A percentile compares a stretch with the other conserved stretches of the same genome.
Conservation (phyloP, 2,329 filamentous ascomycete genomes). For the Leptosphaerulina australis region DNA sequence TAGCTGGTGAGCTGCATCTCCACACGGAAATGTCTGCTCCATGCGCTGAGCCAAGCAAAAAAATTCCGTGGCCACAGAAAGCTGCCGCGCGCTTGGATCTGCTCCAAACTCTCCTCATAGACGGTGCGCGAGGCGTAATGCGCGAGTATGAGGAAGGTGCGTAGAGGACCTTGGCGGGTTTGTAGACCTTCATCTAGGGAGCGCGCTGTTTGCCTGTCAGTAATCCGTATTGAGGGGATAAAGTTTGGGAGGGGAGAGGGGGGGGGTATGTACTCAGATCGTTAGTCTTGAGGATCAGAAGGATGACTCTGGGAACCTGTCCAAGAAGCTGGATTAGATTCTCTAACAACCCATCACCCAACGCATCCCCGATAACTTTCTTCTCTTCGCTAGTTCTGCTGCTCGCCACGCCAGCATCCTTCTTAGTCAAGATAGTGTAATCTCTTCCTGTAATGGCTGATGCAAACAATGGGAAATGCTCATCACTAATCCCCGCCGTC, state of each 20-base stretch:
- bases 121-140: slow-evolving; percentile 67
- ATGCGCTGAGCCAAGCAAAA: slow-evolving; percentile 58
- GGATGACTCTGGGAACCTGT: slow-evolving; percentile 86
- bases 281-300: slow-evolving; percentile 97
- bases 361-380: slow-evolving; percentile 79
- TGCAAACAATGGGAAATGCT: slow-evolving; percentile 93
- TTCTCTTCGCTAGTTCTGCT: slow-evolving; percentile 77
- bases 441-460: slow-evolving; percentile 95
- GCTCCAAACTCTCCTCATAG: slow-evolving; percentile 65
- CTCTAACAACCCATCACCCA: slow-evolving; percentile 86
- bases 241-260: background rate
- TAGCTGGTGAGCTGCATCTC: slow-evolving; percentile 65
- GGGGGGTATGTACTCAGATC: slow-evolving; percentile 72
- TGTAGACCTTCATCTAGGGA: slow-evolving; percentile 90
- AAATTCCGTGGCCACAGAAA: slow-evolving; percentile 60
- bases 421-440: slow-evolving; percentile 72
- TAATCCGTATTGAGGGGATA: background rate
- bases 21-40: slow-evolving; percentile 60
- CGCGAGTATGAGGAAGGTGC: slow-evolving; percentile 69
- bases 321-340: slow-evolving; percentile 88
- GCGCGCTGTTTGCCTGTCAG: slow-evolving; percentile 60
- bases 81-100: slow-evolving; percentile 50
- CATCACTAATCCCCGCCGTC: slow-evolving; percentile 85
- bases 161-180: slow-evolving; percentile 67
- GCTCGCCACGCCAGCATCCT: slow-evolving; percentile 53